A percentile compares a stretch with the other conserved stretches of the same genome.
These are phyloP conservation scores for Geotrichum klebahnii DNA, from an alignment of 1,139 yeast species.

Conservation along the genomic window DNA sequence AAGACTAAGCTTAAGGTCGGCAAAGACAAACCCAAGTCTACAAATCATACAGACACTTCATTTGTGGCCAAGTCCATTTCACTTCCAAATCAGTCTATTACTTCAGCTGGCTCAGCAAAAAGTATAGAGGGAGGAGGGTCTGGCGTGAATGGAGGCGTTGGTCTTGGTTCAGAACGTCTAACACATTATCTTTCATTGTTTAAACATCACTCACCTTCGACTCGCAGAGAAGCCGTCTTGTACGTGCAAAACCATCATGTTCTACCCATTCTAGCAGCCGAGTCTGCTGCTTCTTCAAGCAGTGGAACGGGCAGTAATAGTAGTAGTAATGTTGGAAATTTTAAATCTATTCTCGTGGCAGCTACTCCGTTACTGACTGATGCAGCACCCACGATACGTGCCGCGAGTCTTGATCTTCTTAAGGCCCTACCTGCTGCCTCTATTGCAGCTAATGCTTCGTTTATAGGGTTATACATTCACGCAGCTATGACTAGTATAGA, in stretches of 20 bases:
- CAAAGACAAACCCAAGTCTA: constrained; percentile 64
- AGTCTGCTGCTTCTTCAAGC: constrained; percentile 15
- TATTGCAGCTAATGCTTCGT: constrained; percentile 65
- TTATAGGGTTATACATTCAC: constrained; percentile 70
- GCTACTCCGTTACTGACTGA: constrained; percentile 60
- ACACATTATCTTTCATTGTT: constrained; percentile 52
- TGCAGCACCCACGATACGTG: constrained; percentile 59
- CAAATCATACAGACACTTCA: constrained; percentile 78
- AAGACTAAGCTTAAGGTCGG: constrained; percentile 80
- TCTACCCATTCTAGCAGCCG: constrained; percentile 4
- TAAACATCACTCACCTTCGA: constrained; percentile 70
- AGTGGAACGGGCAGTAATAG: constrained; percentile 26
- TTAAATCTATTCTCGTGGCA: constrained; percentile 55
- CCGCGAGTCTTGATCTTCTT: constrained; percentile 53
- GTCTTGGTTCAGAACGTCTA: constrained; percentile 43
- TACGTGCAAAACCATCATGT: constrained; percentile 29
- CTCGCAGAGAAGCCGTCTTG: constrained; percentile 68
- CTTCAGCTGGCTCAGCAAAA: background rate
- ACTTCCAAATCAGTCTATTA: constrained; percentile 36
- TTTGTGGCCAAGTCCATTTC: constrained; percentile 59
- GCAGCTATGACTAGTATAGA: constrained; percentile 93
- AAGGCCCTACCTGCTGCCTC: constrained; percentile 40
- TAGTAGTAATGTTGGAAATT: constrained; percentile 44
- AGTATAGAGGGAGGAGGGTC: background rate
- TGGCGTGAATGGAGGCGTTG: constrained; percentile 41